Evolutionary conservation across 768 basidiomycete genomes (phyloP).

Genomic region (Cubamyces sp.): DNA sequence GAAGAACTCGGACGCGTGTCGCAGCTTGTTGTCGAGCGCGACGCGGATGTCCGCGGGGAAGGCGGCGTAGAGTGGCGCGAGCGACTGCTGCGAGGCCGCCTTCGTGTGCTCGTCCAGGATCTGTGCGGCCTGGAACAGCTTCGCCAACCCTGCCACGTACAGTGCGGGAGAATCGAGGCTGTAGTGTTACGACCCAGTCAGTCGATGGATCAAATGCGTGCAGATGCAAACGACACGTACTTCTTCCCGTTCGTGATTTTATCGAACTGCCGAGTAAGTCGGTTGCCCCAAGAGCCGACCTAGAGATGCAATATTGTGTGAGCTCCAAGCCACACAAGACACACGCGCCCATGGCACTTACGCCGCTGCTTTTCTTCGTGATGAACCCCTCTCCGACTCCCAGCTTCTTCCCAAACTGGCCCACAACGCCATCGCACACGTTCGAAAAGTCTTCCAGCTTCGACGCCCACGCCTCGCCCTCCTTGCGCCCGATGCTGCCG

Average conservation of each 20-base stretch:
- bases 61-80: conserved; percentile 73
- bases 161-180: conserved; percentile 88
- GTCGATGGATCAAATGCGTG: conserved; percentile 4
- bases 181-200: conserved; percentile 11
- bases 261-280: conserved; percentile 74
- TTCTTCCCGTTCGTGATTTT: conserved; percentile 90
- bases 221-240: conserved; percentile 46
- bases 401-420: conserved; percentile 85
- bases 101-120: conserved; percentile 87
- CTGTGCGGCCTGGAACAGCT: conserved; percentile 74
- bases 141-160: conserved; percentile 77
- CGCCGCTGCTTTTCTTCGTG: conserved; percentile 72
- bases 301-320: conserved; percentile 25
- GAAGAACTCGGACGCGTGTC: conserved; percentile 89
- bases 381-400: conserved; percentile 88
- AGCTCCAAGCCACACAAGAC: neutral
- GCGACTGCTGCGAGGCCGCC: conserved; percentile 65
- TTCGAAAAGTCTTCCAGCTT: conserved; percentile 82
- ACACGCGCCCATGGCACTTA: conserved; percentile 35
- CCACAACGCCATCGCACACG: conserved; percentile 79
- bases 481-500: conserved; percentile 73
- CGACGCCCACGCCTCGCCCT: conserved; percentile 76
- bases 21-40: conserved; percentile 73
- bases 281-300: conserved; percentile 71
- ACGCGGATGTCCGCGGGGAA: conserved; percentile 66